Base-by-base conservation (phyloP, 1,139 yeast genomes). In the Candida pseudoviswanathii region DNA sequence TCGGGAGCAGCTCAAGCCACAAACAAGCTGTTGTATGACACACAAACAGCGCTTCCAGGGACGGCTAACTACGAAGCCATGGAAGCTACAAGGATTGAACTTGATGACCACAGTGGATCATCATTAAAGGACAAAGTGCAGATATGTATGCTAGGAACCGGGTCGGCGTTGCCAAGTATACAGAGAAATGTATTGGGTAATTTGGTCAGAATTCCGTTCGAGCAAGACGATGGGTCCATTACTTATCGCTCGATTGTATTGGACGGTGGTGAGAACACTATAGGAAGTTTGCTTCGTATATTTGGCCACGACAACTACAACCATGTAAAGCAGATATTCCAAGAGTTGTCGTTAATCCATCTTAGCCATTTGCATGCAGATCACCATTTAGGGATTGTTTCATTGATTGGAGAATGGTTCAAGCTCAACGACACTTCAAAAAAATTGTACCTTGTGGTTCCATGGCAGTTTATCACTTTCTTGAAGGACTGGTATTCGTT, bases 331-430 rank as follows among this genome's bases (percentile, higher is more conserved):
- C 65, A 63, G 43, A 58, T 75, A 24, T 64, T 86, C 41, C 58
- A 68, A 40, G 95, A 91, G 58, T 67, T 92, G 51, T 71, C 78
- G 26, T 55, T 89, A 53, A 72, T 94, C 24, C 89, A 82, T 60
- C 73, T 95, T 49, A 88, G 96, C 58, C 99, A 95, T 71, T 73
- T 94, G 57, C 99, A 95, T 68, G 99, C 99, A 0, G 99, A 95
- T 63, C 99, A 95, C 64, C 98, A 94, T 65, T 70, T 94, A 43
- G 99, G 99, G 0, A 76, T 89, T 3, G 69, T 87, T 5, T 79
- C 92, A 2, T 67, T 94, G 8, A 75, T 94, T 31, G 76, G 77
- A 39, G 82, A 82, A 56, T 90, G 97, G 97, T 75, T 80, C 51
- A 66, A 72, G 48, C 55, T 61, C 40, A 65, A 64, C 50, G 56